Conservation (phyloP, 78 protist genomes). For the slime mould (Dictyostelium discoideum) region dicty_2.7 NC_007088.5:6352501-6353000, state of each 20-base stretch:
- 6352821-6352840: constrained; percentile 77
- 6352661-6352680: neutral
- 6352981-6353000: neutral
- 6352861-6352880: constrained; percentile 37
- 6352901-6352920: neutral
- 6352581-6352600: neutral
- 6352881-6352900: constrained; percentile 24
- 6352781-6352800: constrained; percentile 50
- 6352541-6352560: neutral
- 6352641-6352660: neutral
- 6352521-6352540: neutral
- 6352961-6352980: constrained; percentile 52
- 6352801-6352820: constrained; percentile 76
- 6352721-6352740: constrained; percentile 32
- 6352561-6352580: neutral
- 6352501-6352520: neutral
- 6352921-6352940: neutral
- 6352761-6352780: constrained; percentile 49
- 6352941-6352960: constrained; percentile 52
- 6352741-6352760: neutral
- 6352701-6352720: constrained; percentile 54
- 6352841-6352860: constrained; percentile 73
- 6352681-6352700: neutral
- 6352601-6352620: neutral
- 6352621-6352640: neutral